Conservation (phyloP, 164 flowering plant genomes). For the Annona squamosa region DNA sequence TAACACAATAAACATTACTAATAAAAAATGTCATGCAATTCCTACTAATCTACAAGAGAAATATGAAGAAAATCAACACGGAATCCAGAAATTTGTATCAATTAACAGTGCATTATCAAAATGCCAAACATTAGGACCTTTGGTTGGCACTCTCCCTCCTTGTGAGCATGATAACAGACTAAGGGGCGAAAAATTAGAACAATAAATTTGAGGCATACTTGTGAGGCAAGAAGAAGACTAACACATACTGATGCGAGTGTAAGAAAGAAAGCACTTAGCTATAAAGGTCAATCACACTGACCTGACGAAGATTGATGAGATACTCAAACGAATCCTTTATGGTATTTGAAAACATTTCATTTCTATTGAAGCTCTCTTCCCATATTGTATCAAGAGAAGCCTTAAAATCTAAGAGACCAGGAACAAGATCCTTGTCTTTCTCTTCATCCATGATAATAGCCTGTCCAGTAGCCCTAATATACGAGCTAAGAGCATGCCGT, state of each 20-base stretch:
- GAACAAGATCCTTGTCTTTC: conserved; percentile 93
- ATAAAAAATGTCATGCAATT: no score
- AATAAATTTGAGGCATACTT: no score
- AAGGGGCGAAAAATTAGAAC: no score
- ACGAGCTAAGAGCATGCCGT: conserved; percentile 69
- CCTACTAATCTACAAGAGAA: no score
- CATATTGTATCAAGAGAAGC: conserved; percentile 83
- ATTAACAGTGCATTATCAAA: no score
- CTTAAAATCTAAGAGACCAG: conserved; percentile 78
- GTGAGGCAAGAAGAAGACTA: background rate
- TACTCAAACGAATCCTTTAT: conserved; percentile 94
- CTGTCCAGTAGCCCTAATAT: conserved; percentile 83
- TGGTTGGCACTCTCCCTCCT: no score
- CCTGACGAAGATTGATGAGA: conserved; percentile 97
- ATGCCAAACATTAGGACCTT: no score
- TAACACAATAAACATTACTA: no score
- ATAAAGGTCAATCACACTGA: conserved; percentile 11
- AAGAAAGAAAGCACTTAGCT: background rate
- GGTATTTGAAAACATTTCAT: conserved; percentile 79
- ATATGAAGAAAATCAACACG: no score
- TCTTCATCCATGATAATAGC: conserved; percentile 90
- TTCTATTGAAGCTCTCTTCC: conserved; percentile 85
- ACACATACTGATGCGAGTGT: background rate
- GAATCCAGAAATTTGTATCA: no score
- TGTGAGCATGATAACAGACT: no score